Conservation (phyloP, 108 stramenopile species). For the Skeletonema potamos region DNA sequence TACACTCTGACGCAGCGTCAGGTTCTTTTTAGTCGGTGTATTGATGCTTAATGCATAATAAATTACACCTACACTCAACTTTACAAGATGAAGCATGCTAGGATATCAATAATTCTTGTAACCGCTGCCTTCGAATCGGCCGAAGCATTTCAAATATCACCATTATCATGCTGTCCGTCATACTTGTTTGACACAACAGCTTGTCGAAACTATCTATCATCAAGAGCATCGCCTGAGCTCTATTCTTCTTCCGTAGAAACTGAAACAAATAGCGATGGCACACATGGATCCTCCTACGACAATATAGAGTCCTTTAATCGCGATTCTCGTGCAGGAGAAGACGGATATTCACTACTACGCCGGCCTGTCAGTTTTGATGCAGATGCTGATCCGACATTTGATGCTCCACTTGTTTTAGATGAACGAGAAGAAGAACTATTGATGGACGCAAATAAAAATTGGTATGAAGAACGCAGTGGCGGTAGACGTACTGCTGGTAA, state of each 20-base stretch:
- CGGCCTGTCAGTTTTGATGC: slow-evolving; percentile 74
- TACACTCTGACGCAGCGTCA: too few species aligned
- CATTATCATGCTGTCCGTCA: not conserved
- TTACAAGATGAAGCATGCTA: not conserved
- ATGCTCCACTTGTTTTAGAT: slow-evolving; percentile 47
- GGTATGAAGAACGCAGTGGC: slow-evolving; percentile 20
- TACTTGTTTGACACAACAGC: not conserved
- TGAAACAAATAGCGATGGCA: not conserved
- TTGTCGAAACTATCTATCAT: not conserved
- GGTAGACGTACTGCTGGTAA: not conserved
- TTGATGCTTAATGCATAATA: too few species aligned
- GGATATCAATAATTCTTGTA: not conserved
- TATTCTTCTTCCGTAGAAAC: not conserved
- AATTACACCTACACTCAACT: too few species aligned
- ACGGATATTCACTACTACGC: slow-evolving; percentile 72
- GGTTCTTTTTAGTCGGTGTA: too few species aligned
- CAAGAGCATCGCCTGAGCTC: not conserved
- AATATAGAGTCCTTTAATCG: not conserved
- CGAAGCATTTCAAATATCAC: not conserved
- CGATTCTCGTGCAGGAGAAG: slow-evolving; percentile 57
- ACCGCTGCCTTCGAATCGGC: not conserved
- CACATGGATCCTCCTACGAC: not conserved
- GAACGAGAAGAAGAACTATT: slow-evolving; percentile 13
- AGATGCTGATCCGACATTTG: slow-evolving; percentile 61
- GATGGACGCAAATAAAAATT: slow-evolving; percentile 9